These are phyloP conservation scores for Cercophora sp. DNA, from an alignment of 495 filamentous ascomycete genomes.

Conservation along the genomic window DNA sequence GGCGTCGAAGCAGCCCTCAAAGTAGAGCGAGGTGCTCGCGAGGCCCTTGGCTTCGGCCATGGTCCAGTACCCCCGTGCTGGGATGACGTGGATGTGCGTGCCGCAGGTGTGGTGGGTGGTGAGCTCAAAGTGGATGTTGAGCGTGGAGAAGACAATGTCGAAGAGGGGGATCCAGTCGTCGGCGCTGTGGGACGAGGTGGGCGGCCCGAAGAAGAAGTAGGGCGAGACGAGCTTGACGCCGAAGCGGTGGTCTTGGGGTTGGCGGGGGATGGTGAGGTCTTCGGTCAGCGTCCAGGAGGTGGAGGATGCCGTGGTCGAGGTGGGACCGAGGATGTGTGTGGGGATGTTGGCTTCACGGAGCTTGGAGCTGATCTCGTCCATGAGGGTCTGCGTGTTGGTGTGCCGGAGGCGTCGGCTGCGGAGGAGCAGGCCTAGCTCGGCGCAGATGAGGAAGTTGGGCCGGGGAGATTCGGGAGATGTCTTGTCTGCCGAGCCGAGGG, in stretches of 20 bases:
- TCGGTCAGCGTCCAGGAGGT: conserved; percentile 22
- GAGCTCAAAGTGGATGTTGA: conserved; percentile 26
- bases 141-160: conserved; percentile 13
- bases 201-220: conserved; percentile 20
- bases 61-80: conserved; percentile 17
- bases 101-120: conserved; percentile 25
- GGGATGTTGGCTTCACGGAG: conserved; percentile 16
- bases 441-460: conserved; percentile 27
- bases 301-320: not conserved
- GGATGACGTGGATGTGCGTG: conserved; percentile 28
- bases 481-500: too few relatives aligned
- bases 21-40: conserved; percentile 26
- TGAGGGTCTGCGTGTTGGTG: conserved; percentile 11
- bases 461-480: not conserved
- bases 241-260: conserved; percentile 21
- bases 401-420: conserved; percentile 26
- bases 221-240: conserved; percentile 29
- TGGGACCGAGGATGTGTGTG: conserved; percentile 14
- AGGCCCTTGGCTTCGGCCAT: conserved; percentile 21
- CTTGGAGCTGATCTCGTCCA: conserved; percentile 20
- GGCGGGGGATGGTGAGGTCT: conserved; percentile 19
- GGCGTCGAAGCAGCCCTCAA: conserved; percentile 29
- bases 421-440: conserved; percentile 25
- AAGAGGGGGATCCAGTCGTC: conserved; percentile 22
- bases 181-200: conserved; percentile 5